Evolutionary conservation across 2,329 filamentous ascomycete genomes (phyloP).

Genomic region (Verticillium nonalfalfae): DNA sequence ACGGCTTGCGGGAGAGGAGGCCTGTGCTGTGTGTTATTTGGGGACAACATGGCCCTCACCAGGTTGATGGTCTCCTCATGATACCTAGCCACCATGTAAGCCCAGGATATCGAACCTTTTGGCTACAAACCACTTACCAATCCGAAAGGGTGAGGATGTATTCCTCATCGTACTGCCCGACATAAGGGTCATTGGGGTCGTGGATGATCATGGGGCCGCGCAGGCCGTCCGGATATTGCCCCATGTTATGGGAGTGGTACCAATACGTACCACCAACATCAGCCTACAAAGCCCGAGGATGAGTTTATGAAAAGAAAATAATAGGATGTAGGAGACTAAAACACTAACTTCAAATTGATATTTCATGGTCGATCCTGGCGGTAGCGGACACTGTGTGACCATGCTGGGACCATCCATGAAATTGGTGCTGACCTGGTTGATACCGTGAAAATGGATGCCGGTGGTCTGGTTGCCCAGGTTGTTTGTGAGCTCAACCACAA

Average conservation of each 20-base stretch:
- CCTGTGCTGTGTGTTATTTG: conserved; percentile 28
- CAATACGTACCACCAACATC: conserved; percentile 38
- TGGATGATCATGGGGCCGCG: conserved; percentile 56
- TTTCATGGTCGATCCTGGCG: conserved; percentile 42
- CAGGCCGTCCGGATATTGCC: conserved; percentile 62
- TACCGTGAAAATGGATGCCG: conserved; percentile 52
- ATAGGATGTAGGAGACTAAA: not conserved
- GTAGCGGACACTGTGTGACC: conserved; percentile 48
- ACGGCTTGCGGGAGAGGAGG: conserved; percentile 35
- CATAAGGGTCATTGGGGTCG: conserved; percentile 48
- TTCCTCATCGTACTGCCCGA: conserved; percentile 49
- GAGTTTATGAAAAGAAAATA: not conserved
- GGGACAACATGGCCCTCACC: conserved; percentile 30
- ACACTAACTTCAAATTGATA: conserved; percentile 42
- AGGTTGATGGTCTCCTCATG: conserved; percentile 29
- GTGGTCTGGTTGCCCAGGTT: conserved; percentile 45
- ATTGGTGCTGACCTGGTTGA: conserved; percentile 44
- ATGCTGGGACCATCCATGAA: conserved; percentile 53
- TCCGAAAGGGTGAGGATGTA: conserved; percentile 37
- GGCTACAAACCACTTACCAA: conserved; percentile 17
- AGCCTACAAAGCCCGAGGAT: conserved; percentile 16
- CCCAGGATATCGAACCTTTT: not conserved
- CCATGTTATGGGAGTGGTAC: conserved; percentile 58
- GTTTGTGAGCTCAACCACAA: conserved; percentile 44
- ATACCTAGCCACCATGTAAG: conserved; percentile 24